Conservation (phyloP, 257 asterid genomes). For the Nicotiana attenuata region DNA sequence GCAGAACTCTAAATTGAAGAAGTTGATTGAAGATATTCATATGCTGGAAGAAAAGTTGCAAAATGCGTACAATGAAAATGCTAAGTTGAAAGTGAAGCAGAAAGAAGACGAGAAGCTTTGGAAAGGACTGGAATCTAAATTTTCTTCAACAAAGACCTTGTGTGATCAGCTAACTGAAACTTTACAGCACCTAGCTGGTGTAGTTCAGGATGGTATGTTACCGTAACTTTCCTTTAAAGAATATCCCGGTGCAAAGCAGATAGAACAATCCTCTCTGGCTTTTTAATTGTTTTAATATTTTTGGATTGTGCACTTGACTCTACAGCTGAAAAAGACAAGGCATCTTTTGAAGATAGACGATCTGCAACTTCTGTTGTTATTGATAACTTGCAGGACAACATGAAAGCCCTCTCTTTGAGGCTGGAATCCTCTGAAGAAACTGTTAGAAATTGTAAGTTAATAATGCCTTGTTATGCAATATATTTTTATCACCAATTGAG, state of each 20-base stretch:
- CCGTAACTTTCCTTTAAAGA: background rate
- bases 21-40: constrained; percentile 56
- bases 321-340: constrained; percentile 88
- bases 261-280: background rate
- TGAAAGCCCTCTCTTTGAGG: constrained; percentile 56
- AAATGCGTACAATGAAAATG: constrained; percentile 81
- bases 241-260: constrained; percentile 1
- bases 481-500: background rate
- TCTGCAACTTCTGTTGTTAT: constrained; percentile 69
- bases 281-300: constrained; percentile 10
- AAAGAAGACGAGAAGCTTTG: constrained; percentile 97
- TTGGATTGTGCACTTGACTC: constrained; percentile 18
- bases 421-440: constrained; percentile 70
- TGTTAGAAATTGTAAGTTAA: constrained; percentile 61
- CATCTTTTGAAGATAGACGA: constrained; percentile 60
- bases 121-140: constrained; percentile 87
- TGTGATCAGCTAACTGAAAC: constrained; percentile 85
- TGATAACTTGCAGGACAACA: constrained; percentile 59
- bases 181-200: constrained; percentile 61
- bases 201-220: constrained; percentile 69
- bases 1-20: constrained; percentile 86
- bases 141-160: constrained; percentile 64
- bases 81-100: constrained; percentile 74
- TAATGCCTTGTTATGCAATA: background rate
- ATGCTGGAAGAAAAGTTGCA: constrained; percentile 81